Percentiles rank a stretch among this genome's conserved stretches.
phyloP scores from a whole-genome alignment of 805 yeast genomes.

The Lipomyces spencermartinsiae region DNA sequence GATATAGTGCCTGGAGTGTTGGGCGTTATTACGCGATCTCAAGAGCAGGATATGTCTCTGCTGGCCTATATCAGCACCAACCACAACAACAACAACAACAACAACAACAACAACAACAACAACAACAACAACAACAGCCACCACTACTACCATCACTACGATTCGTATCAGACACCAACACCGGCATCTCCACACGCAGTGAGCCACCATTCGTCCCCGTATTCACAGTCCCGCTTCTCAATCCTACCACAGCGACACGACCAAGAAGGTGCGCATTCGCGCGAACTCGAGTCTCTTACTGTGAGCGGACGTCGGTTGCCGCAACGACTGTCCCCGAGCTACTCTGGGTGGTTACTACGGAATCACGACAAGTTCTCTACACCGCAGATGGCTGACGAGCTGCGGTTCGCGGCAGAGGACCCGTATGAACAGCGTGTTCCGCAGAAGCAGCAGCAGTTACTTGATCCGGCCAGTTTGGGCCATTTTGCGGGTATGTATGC shows the following conservation, averaged over 20 bases:
- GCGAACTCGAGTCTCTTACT: background rate
- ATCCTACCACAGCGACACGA: background rate
- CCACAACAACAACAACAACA: no score
- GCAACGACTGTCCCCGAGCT: background rate
- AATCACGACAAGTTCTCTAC: background rate
- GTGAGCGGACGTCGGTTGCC: background rate
- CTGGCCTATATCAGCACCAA: background rate
- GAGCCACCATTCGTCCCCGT: no score
- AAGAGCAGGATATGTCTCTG: constrained; percentile 1
- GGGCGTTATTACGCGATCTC: background rate
- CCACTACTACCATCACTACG: background rate
- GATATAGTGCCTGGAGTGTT: background rate
- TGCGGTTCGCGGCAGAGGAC: background rate
- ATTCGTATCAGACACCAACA: background rate
- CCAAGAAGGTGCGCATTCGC: background rate
- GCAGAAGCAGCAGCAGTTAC: constrained; percentile 10
- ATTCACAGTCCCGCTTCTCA: background rate
- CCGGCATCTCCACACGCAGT: no score
- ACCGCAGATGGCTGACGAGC: background rate
- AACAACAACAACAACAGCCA: background rate
- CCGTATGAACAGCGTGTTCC: background rate
- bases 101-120: background rate
- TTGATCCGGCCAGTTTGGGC: constrained; percentile 17
- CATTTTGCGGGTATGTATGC: constrained; percentile 15
- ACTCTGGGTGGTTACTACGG: background rate